A percentile compares a stretch with the other conserved stretches of the same genome.
phyloP scores from a whole-genome alignment of 805 yeast species.

The Wickerhamomyces bovis region DNA sequence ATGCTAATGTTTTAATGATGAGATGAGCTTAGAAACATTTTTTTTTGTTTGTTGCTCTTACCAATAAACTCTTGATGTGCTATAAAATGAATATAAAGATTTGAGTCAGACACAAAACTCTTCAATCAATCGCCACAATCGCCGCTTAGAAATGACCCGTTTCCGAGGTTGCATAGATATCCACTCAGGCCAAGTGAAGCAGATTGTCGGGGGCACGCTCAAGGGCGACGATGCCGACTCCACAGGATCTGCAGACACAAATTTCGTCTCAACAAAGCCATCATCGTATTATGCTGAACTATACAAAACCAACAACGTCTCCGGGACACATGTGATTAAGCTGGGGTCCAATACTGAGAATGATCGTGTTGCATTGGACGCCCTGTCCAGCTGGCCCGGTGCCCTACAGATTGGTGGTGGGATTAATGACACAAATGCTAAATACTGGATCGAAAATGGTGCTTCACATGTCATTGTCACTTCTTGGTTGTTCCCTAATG shows the following conservation, averaged over 20 bases:
- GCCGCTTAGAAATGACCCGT: constrained; percentile 52
- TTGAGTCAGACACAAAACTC: not conserved
- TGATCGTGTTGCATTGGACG: constrained; percentile 76
- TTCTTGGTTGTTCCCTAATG: constrained; percentile 78
- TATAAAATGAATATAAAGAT: not conserved
- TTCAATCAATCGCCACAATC: not conserved
- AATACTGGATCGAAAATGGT: constrained; percentile 65
- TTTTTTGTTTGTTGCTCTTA: not conserved
- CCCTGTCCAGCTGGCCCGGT: constrained; percentile 68
- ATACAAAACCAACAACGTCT: constrained; percentile 51
- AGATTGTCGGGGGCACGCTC: constrained; percentile 92
- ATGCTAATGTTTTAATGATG: too few relatives aligned
- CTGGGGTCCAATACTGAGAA: constrained; percentile 72
- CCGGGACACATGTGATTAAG: constrained; percentile 90
- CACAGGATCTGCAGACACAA: constrained; percentile 47
- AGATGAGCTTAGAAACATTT: not conserved
- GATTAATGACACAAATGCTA: constrained; percentile 67
- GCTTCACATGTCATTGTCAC: constrained; percentile 91
- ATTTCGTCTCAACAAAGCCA: constrained; percentile 72
- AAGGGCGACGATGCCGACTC: constrained; percentile 40
- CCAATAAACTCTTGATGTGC: not conserved
- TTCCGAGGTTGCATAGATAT: constrained; percentile 95
- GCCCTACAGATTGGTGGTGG: constrained; percentile 91
- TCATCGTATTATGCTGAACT: constrained; percentile 70
- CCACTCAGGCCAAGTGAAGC: constrained; percentile 93